Evolutionary conservation across 2,329 filamentous ascomycete genomes (phyloP), one percentile per base, ranked within the genome.

Genomic region (Chaetomiaceae sp.): DNA sequence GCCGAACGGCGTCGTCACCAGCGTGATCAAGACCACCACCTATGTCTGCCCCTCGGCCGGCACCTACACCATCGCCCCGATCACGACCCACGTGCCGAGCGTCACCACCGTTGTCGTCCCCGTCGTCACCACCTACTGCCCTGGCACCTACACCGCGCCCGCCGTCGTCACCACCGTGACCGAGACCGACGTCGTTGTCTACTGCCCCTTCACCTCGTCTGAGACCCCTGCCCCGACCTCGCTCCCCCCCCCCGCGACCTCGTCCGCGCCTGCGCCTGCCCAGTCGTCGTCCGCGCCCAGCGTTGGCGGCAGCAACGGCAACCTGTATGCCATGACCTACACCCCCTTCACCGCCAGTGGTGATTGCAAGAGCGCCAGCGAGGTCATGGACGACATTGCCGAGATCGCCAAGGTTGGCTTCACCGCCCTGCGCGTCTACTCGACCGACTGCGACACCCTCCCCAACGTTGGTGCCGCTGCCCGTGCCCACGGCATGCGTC

Each of bases 381-480:
- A 76, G 38, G 79, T 91, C 49, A 62, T 72, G 51, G 45, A 58
- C 19, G 84, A 90, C 55, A 74, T 91, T 56, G 64, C 67, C 32
- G 56, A 66, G 49, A 84, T 91, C 62, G 77, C 81, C 60, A 40
- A 58, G 43, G 77, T 78, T 55, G 86, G 85, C 50, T 88, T 90
- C 78, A 68, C 68, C 54, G 72, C 77, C 40, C 66, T 91, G 64
- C 90, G 91, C 66, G 74, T 93, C 64, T 97, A 97, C 81, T 88
- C 84, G 55, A 90, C 89, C 57, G 90, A 96, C 78, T 97, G 91
- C 76, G 75, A 78, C 68, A 84, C 84, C 45, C 84, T 95, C 51
- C 69, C 81, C 63, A 83, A 79, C 67, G 83, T 96, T 48, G 87
- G 87, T 54, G 67, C 70, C 35, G 86, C 87, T 49, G 82, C 77